phyloP scores from a whole-genome alignment of 2,329 filamentous ascomycete genomes.

The Colletotrichum caudatum region DNA sequence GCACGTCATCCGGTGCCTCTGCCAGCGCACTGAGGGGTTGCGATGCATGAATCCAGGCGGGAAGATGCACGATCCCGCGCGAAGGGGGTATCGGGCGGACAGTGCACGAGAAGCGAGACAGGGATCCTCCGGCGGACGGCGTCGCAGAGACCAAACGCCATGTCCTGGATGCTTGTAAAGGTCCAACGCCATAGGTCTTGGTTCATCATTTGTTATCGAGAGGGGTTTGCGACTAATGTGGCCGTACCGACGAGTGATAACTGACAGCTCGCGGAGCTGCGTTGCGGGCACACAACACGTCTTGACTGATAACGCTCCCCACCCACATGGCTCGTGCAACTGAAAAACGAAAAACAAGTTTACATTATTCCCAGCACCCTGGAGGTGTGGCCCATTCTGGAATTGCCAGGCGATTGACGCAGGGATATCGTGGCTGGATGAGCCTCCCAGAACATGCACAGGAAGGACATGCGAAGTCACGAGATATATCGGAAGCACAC shows the following conservation, averaged over 20 bases:
- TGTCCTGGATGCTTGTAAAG: conserved; percentile 23
- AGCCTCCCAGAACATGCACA: background rate
- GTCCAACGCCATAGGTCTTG: conserved; percentile 22
- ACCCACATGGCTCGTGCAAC: background rate
- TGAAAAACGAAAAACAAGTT: background rate
- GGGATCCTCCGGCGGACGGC: conserved; percentile 27
- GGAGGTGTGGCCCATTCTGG: background rate
- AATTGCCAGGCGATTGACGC: background rate
- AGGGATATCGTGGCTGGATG: background rate
- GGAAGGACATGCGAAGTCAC: no score
- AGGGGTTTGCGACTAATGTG: background rate
- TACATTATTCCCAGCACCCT: background rate
- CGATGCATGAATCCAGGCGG: conserved; percentile 20
- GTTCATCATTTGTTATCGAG: background rate
- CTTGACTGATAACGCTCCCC: background rate
- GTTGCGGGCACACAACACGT: background rate
- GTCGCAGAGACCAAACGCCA: conserved; percentile 14
- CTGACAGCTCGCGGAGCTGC: no score
- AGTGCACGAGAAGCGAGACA: conserved; percentile 16
- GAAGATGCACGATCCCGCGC: conserved; percentile 11
- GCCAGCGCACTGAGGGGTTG: background rate
- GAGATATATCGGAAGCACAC: background rate
- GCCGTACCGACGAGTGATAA: no score
- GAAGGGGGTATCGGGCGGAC: background rate
- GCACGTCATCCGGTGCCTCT: background rate